Evolutionary conservation across 768 basidiomycete genomes (phyloP), one percentile per base, ranked within the genome.

Genomic region (Lactarius sp.): DNA sequence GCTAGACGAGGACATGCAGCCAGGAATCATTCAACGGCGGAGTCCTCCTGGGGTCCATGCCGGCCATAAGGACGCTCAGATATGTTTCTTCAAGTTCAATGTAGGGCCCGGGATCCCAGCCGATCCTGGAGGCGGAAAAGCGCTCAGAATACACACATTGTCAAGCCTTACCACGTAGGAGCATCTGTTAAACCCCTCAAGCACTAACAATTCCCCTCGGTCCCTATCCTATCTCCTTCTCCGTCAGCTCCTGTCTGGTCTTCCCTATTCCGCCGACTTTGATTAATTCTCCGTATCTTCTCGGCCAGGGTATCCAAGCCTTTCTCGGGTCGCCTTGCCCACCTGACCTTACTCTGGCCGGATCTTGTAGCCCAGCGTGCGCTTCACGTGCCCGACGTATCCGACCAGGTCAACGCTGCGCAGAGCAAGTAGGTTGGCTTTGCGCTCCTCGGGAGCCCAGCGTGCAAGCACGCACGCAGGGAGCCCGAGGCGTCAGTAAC

Each of bases 341-440:
- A 76, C 78, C 27, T 79, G 79, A 8, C 62, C 69, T 67, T 63
- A 4, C 36, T 37, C 70, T 3, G 70, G 70, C 46, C 70, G 70
- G 67, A 87, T 66, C 71, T 77, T 83, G 58, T 78, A 79, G 4
- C 88, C 85, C 62, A 82, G 71, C 63, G 70, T 74, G 64, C 75
- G 75, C 76, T 92, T 93, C 55, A 86, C 77, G 70, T 73, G 68
- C 20, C 82, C 90, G 2, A 85, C 80, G 71, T 90, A 92, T 16
- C 91, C 91, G 0, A 81, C 87, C 71, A 86, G 84, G 59, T 85
- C 80, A 2, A 82, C 77, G 44, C 77, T 79, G 41, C 83, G 73
- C 41, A 77, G 71, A 56, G 78, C 77, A 5, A 87, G 73, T 65
- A 73, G 75, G 66, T 90, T 87, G 71, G 77, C 70, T 55, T 71